Evolutionary conservation across 2,329 filamentous ascomycete genomes (phyloP).

Genomic region (Metarhizium sp.): DNA sequence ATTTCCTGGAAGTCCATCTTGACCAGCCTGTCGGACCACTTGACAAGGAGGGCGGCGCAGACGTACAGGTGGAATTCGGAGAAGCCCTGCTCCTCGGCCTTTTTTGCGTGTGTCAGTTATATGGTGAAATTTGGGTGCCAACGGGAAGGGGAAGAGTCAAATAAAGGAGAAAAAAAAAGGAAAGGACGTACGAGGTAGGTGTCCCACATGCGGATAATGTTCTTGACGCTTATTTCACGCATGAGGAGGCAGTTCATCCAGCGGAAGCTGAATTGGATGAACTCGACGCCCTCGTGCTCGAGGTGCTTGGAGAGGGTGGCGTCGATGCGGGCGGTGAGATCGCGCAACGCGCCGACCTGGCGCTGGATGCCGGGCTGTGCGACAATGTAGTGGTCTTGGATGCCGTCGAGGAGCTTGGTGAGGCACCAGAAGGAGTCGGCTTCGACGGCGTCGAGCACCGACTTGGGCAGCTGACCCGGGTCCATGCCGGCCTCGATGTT

Average conservation of each 20-base stretch:
- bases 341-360: slow-evolving; percentile 79
- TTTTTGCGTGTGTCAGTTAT: neutral
- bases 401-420: slow-evolving; percentile 94
- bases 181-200: slow-evolving; percentile 73
- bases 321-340: slow-evolving; percentile 87
- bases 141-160: neutral
- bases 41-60: slow-evolving; percentile 93
- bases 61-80: slow-evolving; percentile 98
- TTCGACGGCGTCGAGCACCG: slow-evolving; percentile 92
- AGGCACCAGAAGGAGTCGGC: slow-evolving; percentile 98
- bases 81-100: slow-evolving; percentile 98
- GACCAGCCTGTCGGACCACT: slow-evolving; percentile 90
- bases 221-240: slow-evolving; percentile 92
- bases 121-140: neutral
- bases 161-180: neutral
- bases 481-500: slow-evolving; percentile 95
- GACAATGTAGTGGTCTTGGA: slow-evolving; percentile 98
- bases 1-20: slow-evolving; percentile 98
- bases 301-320: slow-evolving; percentile 75
- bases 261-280: slow-evolving; percentile 97
- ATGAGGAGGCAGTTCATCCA: slow-evolving; percentile 99
- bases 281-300: slow-evolving; percentile 85
- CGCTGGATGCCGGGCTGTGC: slow-evolving; percentile 94
- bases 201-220: slow-evolving; percentile 99
- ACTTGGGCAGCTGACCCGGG: slow-evolving; percentile 80